Evolutionary conservation across 768 basidiomycete genomes (phyloP).

Genomic region (Russula olivacea): DNA sequence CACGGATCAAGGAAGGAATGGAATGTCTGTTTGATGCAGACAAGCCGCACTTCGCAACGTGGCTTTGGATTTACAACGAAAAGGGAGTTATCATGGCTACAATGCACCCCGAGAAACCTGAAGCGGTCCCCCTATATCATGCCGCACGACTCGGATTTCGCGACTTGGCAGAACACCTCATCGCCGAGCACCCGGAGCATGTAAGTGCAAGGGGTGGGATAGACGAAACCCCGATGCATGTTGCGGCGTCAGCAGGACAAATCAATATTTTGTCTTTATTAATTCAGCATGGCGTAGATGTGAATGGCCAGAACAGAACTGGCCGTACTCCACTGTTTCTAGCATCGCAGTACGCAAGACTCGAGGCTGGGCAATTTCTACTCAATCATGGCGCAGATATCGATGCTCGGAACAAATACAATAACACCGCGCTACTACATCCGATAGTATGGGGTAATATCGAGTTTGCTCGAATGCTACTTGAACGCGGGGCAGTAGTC

Average conservation of each 20-base stretch:
- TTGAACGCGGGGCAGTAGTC: not conserved
- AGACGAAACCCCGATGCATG: not conserved
- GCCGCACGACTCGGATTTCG: not conserved
- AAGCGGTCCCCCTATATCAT: not conserved
- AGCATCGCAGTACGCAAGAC: not conserved
- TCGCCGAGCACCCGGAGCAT: not conserved
- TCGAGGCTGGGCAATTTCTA: not conserved
- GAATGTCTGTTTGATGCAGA: conserved; percentile 1
- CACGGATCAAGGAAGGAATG: not conserved
- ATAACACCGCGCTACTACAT: not conserved
- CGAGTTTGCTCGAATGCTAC: not conserved
- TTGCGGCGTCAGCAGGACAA: not conserved
- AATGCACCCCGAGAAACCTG: not conserved
- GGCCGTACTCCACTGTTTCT: not conserved
- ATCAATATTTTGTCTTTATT: not conserved
- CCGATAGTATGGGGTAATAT: not conserved
- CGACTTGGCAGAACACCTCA: not conserved
- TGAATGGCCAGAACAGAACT: accelerated
- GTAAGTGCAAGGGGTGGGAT: not conserved
- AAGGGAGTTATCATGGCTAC: not conserved
- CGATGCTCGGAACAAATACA: not conserved
- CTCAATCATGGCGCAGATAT: not conserved
- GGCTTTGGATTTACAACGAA: conserved; percentile 1
- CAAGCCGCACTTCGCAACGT: not conserved
- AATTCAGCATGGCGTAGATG: not conserved